phyloP scores from a whole-genome alignment of 2,329 filamentous ascomycete genomes.

The Fusarium domesticum region DNA sequence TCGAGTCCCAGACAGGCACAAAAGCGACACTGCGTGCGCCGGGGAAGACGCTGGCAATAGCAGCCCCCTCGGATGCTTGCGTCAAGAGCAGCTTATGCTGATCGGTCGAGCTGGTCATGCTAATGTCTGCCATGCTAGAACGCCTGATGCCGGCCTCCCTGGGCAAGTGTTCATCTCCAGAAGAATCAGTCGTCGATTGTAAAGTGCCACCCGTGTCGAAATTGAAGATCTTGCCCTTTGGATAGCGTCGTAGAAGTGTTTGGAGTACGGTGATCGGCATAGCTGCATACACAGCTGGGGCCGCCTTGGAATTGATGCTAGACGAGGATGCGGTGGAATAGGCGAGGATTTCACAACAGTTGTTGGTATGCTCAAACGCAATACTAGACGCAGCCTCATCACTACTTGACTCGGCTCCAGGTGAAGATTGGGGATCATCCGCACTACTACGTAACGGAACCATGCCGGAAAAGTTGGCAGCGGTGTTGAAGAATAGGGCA shows the following conservation, averaged over 20 bases:
- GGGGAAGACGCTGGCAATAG: slow-evolving; percentile 38
- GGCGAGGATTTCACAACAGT: slow-evolving; percentile 36
- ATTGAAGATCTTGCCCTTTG: slow-evolving; percentile 45
- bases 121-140: not conserved
- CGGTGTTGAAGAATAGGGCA: slow-evolving; percentile 33
- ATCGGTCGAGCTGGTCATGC: not conserved
- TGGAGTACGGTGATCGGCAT: slow-evolving; percentile 40
- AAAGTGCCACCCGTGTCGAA: slow-evolving; percentile 40
- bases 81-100: slow-evolving; percentile 4
- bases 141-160: not conserved
- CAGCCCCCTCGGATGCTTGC: slow-evolving; percentile 7
- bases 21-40: slow-evolving; percentile 45
- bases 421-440: slow-evolving; percentile 17
- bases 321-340: slow-evolving; percentile 37
- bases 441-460: slow-evolving; percentile 14
- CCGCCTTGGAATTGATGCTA: slow-evolving; percentile 31
- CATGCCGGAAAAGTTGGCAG: slow-evolving; percentile 15
- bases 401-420: slow-evolving; percentile 21
- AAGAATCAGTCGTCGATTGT: slow-evolving; percentile 30
- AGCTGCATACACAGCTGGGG: slow-evolving; percentile 15
- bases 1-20: slow-evolving; percentile 47
- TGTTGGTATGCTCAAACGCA: slow-evolving; percentile 5
- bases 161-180: slow-evolving; percentile 25
- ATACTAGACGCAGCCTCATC: slow-evolving; percentile 24
- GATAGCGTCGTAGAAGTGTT: slow-evolving; percentile 44